Evolutionary conservation across 2,329 filamentous ascomycete genomes (phyloP).

Genomic region (Phyllosticta citriasiana): DNA sequence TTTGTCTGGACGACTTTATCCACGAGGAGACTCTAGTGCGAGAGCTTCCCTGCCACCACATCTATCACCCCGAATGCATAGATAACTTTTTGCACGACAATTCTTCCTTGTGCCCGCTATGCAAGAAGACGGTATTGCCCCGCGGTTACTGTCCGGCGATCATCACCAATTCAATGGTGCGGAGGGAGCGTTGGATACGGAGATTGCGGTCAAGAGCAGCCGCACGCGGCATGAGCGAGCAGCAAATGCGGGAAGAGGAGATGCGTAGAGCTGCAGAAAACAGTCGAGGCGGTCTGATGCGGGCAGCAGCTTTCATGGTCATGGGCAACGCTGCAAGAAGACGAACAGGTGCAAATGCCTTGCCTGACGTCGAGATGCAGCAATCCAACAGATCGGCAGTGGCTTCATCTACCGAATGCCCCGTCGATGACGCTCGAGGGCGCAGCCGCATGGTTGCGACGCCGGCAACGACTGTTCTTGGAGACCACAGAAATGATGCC

Average conservation of each 20-base stretch:
- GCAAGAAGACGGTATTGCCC: slow-evolving; percentile 76
- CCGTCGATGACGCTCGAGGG: neutral
- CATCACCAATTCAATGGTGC: slow-evolving; percentile 61
- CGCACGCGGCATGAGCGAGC: slow-evolving; percentile 4
- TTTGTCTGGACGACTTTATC: slow-evolving; percentile 76
- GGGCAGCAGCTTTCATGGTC: neutral
- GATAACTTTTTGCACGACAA: slow-evolving; percentile 70
- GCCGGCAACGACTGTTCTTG: neutral
- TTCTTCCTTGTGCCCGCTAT: slow-evolving; percentile 83
- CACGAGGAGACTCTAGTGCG: slow-evolving; percentile 62
- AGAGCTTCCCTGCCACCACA: slow-evolving; percentile 80
- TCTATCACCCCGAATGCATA: slow-evolving; percentile 88
- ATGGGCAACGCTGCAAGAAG: slow-evolving; percentile 4
- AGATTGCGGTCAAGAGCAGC: slow-evolving; percentile 43
- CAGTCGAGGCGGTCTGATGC: slow-evolving; percentile 2
- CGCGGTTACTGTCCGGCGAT: slow-evolving; percentile 44
- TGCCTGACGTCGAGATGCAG: slow-evolving; percentile 8
- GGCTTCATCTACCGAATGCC: slow-evolving; percentile 1
- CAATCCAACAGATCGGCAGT: neutral
- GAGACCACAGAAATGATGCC: neutral
- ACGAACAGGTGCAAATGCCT: neutral
- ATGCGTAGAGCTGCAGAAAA: slow-evolving; percentile 6
- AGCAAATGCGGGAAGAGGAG: slow-evolving; percentile 5
- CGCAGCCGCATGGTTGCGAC: neutral
- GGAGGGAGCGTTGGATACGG: slow-evolving; percentile 62